Evolutionary conservation across 306 rosid species (phyloP), one percentile per base, ranked within the genome.

Genomic region (Morella rubra): DNA sequence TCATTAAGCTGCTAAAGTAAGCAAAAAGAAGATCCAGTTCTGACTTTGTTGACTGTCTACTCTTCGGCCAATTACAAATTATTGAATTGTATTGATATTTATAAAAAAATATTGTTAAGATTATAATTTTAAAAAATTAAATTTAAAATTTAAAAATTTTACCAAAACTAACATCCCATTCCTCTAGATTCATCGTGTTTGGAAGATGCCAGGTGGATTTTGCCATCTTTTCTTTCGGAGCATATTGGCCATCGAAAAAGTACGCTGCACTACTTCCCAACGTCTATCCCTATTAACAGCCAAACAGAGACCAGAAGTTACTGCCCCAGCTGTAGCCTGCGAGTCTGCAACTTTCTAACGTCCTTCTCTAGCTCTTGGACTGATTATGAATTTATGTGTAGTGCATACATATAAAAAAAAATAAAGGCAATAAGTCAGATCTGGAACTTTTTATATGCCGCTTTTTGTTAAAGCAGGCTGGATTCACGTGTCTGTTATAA

Each of bases 401-500:
- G 69, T 61, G n/a, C 80, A 68, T 41, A 62, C 60, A 71, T 51
- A 60, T 54, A 78, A 27, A 27, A 27, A 27, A 27, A 27, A 27
- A 27, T n/a, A 82, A 44, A 65, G 58, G 73, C 78, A 37, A 61
- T 32, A 71, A 65, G 59, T 55, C 74, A 72, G 78, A 81, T 73
- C 86, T 77, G 46, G 37, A 61, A 58, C n/a, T 64, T 46, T 55
- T 71, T 52, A 75, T 51, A 37, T 37, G 65, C 61, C 40, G 4
- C 64, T 71, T 84, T 83, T 81, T 47, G 46, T 64, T 75, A 78
- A 86, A 69, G 79, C 75, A 32, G 42, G 15, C 85, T 64, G 82
- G 72, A 58, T 72, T 84, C 87, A 86, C 89, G 90, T 84, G 89
- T 76, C 80, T 71, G 51, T 52, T 32, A 12, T 54, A 73, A 76